These are phyloP conservation scores for Monosporozyma solicola DNA, from an alignment of 805 yeast genomes.

Conservation along the genomic window DNA sequence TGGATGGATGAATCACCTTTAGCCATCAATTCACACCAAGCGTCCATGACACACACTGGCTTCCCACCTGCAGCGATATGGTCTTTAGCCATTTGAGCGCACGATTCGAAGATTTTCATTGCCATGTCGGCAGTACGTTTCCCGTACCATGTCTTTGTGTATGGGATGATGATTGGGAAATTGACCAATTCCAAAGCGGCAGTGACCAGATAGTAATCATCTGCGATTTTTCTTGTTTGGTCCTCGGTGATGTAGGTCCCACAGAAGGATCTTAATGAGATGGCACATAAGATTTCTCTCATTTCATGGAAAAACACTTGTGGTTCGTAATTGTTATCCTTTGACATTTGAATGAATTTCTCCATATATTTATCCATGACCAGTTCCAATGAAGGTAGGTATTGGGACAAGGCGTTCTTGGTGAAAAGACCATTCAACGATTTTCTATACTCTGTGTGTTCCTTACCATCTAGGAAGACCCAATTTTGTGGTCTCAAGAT, in stretches of 20 bases:
- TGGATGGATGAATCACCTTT: slow-evolving; percentile 49
- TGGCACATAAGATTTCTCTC: slow-evolving; percentile 93
- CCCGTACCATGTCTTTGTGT: slow-evolving; percentile 97
- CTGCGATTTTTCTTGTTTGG: slow-evolving; percentile 81
- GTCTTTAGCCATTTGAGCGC: slow-evolving; percentile 82
- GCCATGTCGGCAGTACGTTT: slow-evolving; percentile 87
- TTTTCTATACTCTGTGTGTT: slow-evolving; percentile 86
- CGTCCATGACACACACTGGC: slow-evolving; percentile 88
- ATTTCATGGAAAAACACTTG: slow-evolving; percentile 81
- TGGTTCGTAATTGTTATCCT: slow-evolving; percentile 46
- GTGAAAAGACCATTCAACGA: slow-evolving; percentile 86
- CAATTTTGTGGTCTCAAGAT: slow-evolving; percentile 92
- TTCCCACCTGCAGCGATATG: slow-evolving; percentile 68
- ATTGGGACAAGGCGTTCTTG: slow-evolving; percentile 68
- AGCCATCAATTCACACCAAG: slow-evolving; percentile 84
- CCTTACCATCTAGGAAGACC: slow-evolving; percentile 97
- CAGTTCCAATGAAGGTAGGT: slow-evolving; percentile 76
- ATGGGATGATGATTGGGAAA: slow-evolving; percentile 94
- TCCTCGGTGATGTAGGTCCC: slow-evolving; percentile 91
- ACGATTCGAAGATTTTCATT: slow-evolving; percentile 80
- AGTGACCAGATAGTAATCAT: slow-evolving; percentile 84
- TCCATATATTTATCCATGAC: slow-evolving; percentile 78
- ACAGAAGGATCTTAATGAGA: slow-evolving; percentile 87
- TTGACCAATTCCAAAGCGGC: slow-evolving; percentile 96
- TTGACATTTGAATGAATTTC: slow-evolving; percentile 47